Conservation (phyloP, 2,329 filamentous ascomycete genomes). For the Aaosphaeria arxii region DNA sequence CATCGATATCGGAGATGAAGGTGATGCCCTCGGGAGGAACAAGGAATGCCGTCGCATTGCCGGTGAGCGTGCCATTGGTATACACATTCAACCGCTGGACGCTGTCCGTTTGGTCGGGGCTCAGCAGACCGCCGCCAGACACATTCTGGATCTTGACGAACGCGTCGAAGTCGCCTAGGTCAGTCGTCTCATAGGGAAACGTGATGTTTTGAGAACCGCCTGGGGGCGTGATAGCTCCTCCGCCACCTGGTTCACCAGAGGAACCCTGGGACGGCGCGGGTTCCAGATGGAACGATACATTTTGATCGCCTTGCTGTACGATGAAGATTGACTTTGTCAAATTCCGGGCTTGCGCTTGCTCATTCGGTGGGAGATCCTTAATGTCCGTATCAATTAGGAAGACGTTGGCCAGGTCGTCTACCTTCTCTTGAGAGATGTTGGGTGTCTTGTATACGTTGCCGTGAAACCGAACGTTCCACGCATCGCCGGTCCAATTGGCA, state of each 20-base stretch:
- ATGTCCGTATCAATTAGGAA: conserved; percentile 68
- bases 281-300: conserved; percentile 62
- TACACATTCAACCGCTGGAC: conserved; percentile 70
- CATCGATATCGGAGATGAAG: conserved; percentile 74
- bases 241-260: conserved; percentile 47
- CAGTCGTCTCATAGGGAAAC: conserved; percentile 64
- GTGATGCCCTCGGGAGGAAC: conserved; percentile 69
- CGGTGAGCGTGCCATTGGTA: conserved; percentile 60
- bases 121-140: conserved; percentile 49
- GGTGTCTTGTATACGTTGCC: conserved; percentile 82
- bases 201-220: conserved; percentile 63
- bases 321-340: conserved; percentile 71
- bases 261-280: conserved; percentile 57
- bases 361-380: conserved; percentile 53
- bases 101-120: conserved; percentile 62
- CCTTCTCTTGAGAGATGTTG: conserved; percentile 60
- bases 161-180: conserved; percentile 68
- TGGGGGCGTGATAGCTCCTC: conserved; percentile 49
- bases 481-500: conserved; percentile 74
- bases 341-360: conserved; percentile 69
- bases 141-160: conserved; percentile 65
- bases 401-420: conserved; percentile 67
- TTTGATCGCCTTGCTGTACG: conserved; percentile 65
- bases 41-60: conserved; percentile 74
- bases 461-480: conserved; percentile 74